phyloP scores from a whole-genome alignment of 768 basidiomycete genomes.

The Boletus huronensis region DNA sequence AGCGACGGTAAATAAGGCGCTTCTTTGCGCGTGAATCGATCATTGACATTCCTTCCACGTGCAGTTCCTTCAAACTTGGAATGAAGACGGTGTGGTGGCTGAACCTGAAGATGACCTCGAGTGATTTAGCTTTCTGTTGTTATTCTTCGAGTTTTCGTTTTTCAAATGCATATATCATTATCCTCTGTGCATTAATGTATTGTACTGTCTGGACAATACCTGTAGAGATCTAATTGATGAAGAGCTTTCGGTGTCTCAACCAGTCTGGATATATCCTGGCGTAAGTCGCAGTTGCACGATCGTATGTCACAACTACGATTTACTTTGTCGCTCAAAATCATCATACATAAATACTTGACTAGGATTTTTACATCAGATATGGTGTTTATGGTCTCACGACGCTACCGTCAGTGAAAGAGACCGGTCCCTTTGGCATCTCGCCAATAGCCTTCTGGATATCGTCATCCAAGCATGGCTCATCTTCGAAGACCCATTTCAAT shows the following conservation, averaged over 20 bases:
- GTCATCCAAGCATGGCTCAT: slow-evolving; percentile 63
- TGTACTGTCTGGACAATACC: slow-evolving; percentile 18
- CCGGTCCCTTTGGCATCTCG: slow-evolving; percentile 55
- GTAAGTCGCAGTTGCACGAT: background rate
- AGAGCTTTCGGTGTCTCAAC: background rate
- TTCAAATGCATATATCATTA: slow-evolving; percentile 25
- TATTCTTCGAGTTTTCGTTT: background rate
- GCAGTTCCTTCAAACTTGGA: slow-evolving; percentile 78
- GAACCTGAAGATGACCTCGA: slow-evolving; percentile 54
- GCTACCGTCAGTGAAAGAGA: slow-evolving; percentile 45
- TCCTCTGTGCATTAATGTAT: slow-evolving; percentile 27
- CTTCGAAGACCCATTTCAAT: slow-evolving; percentile 66
- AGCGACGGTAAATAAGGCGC: slow-evolving; percentile 47
- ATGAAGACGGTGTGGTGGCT: slow-evolving; percentile 69
- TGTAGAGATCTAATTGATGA: slow-evolving; percentile 11
- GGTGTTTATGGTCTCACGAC: slow-evolving; percentile 26
- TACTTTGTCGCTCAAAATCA: background rate
- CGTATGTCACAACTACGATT: too few species aligned
- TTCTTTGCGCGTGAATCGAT: slow-evolving; percentile 5
- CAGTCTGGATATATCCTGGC: background rate
- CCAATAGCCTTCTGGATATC: slow-evolving; percentile 44
- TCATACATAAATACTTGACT: background rate
- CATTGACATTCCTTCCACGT: background rate
- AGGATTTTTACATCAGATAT: background rate
- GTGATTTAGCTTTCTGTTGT: slow-evolving; percentile 18